Evolutionary conservation across 257 asterid species (phyloP), one percentile per base, ranked within the genome.

Genomic region (Pogostemon cablin): DNA sequence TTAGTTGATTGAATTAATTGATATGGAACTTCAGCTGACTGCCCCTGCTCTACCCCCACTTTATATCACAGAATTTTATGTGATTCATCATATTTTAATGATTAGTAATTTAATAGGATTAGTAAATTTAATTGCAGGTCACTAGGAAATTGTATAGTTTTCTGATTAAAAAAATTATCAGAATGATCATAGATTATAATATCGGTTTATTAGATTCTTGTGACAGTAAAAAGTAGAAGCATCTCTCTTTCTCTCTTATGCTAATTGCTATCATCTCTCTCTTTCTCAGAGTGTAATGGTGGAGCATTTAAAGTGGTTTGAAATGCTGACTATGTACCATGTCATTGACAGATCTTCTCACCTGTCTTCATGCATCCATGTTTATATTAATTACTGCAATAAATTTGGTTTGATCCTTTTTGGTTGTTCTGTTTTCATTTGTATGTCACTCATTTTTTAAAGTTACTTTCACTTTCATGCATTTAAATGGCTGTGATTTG

Each of bases 81-180:
- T 62, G 77, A 43, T 60, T 2, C 46, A 7, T 47, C 6, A 39
- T 17, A 17, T 10, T 47, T 67, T 58, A 38, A 42, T 9, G 47
- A 63, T 2, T 3, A 15, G 73, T 52, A 35, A 37, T 64, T 38
- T 44, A 48, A 20, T 43, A 35, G 71, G 71, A 79, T 70, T 71
- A 46, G 62, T 17, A 56, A 43, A 35, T 12, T 54, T 54, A 55
- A 20, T 72, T 34, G 40, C 46, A 65, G 56, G 58, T 74, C 68
- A 72, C 73, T 46, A 76, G 81, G 78, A 75, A 75, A 69, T 9
- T 67, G 78, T 62, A 54, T 46, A 48, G 41, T 43, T 55, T 65
- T 74, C 59, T 32, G 41, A 40, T n/a, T 44, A 5, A 41, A 53
- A 35, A 68, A 25, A 25, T 25, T 1, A 25, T 25, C 32, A 1